Conservation (phyloP, 805 yeast genomes). For the Wickerhamiella cacticola region DNA sequence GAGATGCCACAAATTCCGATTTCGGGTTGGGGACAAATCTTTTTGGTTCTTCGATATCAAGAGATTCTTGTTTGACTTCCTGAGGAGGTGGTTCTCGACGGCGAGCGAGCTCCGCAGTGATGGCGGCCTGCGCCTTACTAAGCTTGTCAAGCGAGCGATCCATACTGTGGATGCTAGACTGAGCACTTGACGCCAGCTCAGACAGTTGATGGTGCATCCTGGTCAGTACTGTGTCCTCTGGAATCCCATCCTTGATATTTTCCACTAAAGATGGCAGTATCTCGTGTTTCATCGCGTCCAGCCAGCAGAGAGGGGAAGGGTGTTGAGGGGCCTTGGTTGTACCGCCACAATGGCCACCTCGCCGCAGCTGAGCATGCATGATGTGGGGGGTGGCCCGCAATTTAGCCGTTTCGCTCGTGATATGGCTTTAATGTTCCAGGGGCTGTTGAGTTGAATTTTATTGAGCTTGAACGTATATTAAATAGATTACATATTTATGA, state of each 20-base stretch:
- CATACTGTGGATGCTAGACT: slow-evolving; percentile 19
- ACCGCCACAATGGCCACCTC: not conserved
- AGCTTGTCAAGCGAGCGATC: slow-evolving; percentile 20
- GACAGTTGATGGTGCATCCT: slow-evolving; percentile 19
- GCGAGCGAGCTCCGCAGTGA: slow-evolving; percentile 17
- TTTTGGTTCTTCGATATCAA: slow-evolving; percentile 22
- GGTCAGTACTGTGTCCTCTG: slow-evolving; percentile 19
- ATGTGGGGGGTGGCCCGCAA: no score
- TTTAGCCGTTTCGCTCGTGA: no score
- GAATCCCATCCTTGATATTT: slow-evolving; percentile 13
- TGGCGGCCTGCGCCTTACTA: slow-evolving; percentile 17
- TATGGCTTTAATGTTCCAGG: no score
- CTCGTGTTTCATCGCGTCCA: slow-evolving; percentile 7
- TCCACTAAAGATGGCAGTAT: not conserved
- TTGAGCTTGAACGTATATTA: no score
- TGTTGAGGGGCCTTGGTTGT: slow-evolving; percentile 2
- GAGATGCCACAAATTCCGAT: slow-evolving; percentile 61
- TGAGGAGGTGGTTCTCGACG: slow-evolving; percentile 1
- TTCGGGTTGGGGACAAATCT: slow-evolving; percentile 48
- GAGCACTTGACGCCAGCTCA: slow-evolving; percentile 19
- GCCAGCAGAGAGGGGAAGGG: slow-evolving; percentile 3
- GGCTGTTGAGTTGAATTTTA: no score
- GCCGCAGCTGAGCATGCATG: no score
- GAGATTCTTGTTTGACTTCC: slow-evolving; percentile 7
- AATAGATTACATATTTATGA: no score